These are phyloP conservation scores for Aspergillus nomiae DNA, from an alignment of 2,329 filamentous ascomycete species.

Conservation along the genomic window DNA sequence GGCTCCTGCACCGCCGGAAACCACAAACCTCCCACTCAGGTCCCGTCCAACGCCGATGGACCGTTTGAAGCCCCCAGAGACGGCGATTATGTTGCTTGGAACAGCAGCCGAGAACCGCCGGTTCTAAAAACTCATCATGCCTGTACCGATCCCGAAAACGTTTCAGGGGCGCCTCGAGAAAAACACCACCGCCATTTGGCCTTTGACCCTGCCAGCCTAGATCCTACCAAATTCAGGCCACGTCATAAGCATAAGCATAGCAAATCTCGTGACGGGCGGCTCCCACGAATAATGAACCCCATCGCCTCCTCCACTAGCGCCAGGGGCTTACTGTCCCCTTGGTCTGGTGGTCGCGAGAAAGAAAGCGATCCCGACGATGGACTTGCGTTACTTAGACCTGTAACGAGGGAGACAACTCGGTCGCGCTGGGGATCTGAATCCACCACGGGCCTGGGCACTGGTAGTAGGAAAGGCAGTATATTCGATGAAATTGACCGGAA, in stretches of 20 bases:
- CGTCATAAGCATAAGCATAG: conserved; percentile 30
- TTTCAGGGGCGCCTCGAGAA: conserved; percentile 3
- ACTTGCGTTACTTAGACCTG: conserved; percentile 32
- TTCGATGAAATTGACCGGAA: conserved; percentile 29
- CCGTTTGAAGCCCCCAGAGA: conserved; percentile 19
- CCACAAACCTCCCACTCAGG: conserved; percentile 13
- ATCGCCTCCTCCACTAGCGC: conserved; percentile 33
- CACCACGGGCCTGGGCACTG: conserved; percentile 23
- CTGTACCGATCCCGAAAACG: conserved; percentile 13
- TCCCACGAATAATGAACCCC: conserved; percentile 37
- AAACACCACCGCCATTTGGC: conserved; percentile 23
- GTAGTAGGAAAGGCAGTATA: conserved; percentile 33
- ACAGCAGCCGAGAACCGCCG: conserved; percentile 5
- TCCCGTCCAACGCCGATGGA: conserved; percentile 16
- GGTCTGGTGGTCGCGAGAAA: conserved; percentile 31
- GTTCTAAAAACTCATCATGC: conserved; percentile 11
- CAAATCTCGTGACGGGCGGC: conserved; percentile 34
- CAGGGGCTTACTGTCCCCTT: conserved; percentile 34
- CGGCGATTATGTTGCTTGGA: conserved; percentile 5
- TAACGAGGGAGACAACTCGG: conserved; percentile 33
- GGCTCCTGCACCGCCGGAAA: conserved; percentile 20
- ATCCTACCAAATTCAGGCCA: conserved; percentile 10
- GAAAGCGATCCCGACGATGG: conserved; percentile 34
- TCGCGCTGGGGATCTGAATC: conserved; percentile 39
- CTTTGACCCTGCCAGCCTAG: conserved; percentile 21